Base-by-base conservation (phyloP, 768 basidiomycete genomes). In the Russula griseocarnosa region DNA sequence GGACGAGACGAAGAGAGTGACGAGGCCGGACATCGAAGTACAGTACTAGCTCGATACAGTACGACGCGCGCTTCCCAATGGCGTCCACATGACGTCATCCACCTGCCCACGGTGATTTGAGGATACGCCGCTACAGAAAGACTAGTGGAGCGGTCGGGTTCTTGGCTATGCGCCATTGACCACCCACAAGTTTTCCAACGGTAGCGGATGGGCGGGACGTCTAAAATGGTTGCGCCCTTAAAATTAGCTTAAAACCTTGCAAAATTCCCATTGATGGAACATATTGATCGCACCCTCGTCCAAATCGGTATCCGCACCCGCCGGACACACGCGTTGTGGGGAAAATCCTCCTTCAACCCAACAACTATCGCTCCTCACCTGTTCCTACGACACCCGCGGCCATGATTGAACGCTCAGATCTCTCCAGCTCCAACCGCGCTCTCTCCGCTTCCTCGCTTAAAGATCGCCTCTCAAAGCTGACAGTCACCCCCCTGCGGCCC, bases 1-100 rank as follows among this genome's bases (percentile, higher is more conserved):
- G 10, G 95, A 98, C 14, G 83, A 73, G 8, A 98, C 86, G 68
- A 86, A 94, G 50, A 97, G 76, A 58, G 83, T 88, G 52, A 92
- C 78, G 60, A 76, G 75, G 60, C 71, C 74, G 32, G 79, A 77
- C 80, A 81, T 81, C 54, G 32, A 42, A 1, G 28, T 34, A 28
- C 3, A 5, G 6, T 6, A 20, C 8, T 18, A 30, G 3, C 20
- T 20, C 8, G 20, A 10, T 44, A 22, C 3, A 10, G 44, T 22
- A 46, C 44, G 42, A 46, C 44, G 42, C 44, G 44, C 44, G 44
- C n/a, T 46, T 46, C 44, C 18, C 28, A 18, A 32, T 16, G 47
- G 18, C 38, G 30, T 24, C 16, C 50, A n/a, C 20, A 36, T 62
- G 61, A 62, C 61, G 61, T 62, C 61, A 62, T 57, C 2, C 28